Base-by-base conservation (phyloP, 2,329 filamentous ascomycete genomes). In the Verticillium zaregamsianum region DNA sequence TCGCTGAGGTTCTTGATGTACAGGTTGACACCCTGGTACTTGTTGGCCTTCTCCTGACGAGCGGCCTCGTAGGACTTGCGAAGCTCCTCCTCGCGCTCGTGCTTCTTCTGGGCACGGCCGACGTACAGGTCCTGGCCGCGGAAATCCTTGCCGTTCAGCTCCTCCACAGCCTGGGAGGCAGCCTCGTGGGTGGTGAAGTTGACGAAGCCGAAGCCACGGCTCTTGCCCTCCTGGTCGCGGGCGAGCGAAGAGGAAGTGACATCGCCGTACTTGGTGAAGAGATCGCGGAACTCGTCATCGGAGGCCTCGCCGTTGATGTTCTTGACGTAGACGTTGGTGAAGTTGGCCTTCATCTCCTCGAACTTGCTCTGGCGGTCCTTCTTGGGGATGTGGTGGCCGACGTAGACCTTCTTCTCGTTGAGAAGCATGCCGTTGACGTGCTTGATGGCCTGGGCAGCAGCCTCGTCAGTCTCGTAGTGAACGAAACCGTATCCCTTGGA, bases 331-430 rank as follows among this genome's bases (percentile, higher is more conserved):
- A 99, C 89, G 79, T 99, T 99, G 84, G 95, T 99, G 86, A 96
- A 99, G 86, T 99, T 99, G 79, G 95, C 95, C 90, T 99, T 99
- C 94, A 99, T 99, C 86, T 99, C 95, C 84, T 99, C 95, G 71
- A 98, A 98, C 84, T 99, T 99, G 92, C 92, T 97, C 87, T 98
- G 95, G 72, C 95, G 94, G 76, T 99, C 95, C 87, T 98, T 98
- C 90, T 98, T 98, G 77, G 95, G 93, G 73, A 99, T 98, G 82
- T 99, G 95, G 81, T 97, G 94, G 67, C 95, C 95, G 70, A 99
- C 95, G 71, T 96, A 99, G 67, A 99, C 95, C 87, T 99, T 99
- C 90, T 99, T 99, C 87, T 99, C 95, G 82, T 99, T 99, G 76
- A 99, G 81, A 77, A 99, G 84, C 95, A 99, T 99, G 77, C 95